Conservation (phyloP, 2,329 filamentous ascomycete genomes). For the Fusarium paranaense region DNA sequence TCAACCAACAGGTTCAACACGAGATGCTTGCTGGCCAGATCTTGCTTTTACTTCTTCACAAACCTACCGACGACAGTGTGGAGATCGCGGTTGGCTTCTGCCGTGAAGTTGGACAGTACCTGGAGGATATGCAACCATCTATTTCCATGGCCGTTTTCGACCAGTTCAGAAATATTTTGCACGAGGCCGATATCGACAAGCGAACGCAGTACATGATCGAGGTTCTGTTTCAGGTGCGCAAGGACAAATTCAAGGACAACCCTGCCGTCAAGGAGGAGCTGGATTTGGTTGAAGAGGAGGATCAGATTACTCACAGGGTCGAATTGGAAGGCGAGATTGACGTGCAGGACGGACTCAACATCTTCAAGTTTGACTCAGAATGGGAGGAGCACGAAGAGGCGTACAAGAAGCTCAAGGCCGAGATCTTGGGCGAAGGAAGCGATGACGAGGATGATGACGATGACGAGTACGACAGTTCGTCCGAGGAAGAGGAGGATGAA, state of each 20-base stretch:
- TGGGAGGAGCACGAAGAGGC: constrained; percentile 93
- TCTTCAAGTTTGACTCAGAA: constrained; percentile 93
- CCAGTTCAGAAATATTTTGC: constrained; percentile 92
- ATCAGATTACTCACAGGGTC: constrained; percentile 92
- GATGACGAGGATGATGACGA: constrained; percentile 80
- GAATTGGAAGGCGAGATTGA: constrained; percentile 87
- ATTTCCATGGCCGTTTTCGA: constrained; percentile 94
- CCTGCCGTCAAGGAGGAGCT: constrained; percentile 91
- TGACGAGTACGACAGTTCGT: constrained; percentile 73
- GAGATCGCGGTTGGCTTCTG: constrained; percentile 97
- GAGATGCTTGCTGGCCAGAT: constrained; percentile 96
- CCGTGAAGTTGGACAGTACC: constrained; percentile 90
- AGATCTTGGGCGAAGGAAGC: constrained; percentile 94
- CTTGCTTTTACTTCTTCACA: constrained; percentile 88
- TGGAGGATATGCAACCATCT: constrained; percentile 93
- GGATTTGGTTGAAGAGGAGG: constrained; percentile 96
- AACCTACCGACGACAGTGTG: constrained; percentile 96
- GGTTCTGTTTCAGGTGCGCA: constrained; percentile 94
- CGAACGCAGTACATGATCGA: constrained; percentile 99
- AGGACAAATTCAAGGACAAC: constrained; percentile 97
- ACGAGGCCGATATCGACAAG: constrained; percentile 98
- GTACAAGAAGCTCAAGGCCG: constrained; percentile 90
- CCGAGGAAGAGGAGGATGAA: constrained; percentile 77
- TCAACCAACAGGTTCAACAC: constrained; percentile 95
- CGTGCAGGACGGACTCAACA: constrained; percentile 87